Evolutionary conservation across 2,329 filamentous ascomycete genomes (phyloP).

Genomic region (Colletotrichum kahawae): DNA sequence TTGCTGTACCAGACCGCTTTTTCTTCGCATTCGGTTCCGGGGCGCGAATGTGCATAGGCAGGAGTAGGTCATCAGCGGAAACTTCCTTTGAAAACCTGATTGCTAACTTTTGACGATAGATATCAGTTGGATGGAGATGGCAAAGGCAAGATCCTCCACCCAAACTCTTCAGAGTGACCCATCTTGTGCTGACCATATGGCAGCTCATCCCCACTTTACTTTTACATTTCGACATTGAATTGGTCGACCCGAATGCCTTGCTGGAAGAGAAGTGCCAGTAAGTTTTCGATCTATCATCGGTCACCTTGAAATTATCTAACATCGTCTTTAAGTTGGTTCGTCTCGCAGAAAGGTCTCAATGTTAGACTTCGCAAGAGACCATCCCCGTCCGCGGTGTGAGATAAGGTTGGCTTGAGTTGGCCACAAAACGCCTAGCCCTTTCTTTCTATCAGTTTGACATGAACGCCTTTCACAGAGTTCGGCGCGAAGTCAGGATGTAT

Average conservation of each 20-base stretch:
- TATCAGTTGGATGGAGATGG: slow-evolving; percentile 20
- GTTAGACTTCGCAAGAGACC: not conserved
- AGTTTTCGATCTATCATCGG: not conserved
- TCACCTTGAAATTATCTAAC: not conserved
- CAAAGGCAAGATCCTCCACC: not conserved
- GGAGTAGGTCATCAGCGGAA: not conserved
- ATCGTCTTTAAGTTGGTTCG: not conserved
- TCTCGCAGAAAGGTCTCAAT: not conserved
- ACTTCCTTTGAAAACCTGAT: not conserved
- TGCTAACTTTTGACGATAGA: not conserved
- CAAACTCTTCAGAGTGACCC: rapidly evolving
- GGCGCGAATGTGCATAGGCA: not conserved
- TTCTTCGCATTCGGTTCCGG: slow-evolving; percentile 5
- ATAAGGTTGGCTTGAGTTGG: not conserved
- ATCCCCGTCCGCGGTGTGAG: not conserved
- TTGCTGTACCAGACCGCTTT: not conserved
- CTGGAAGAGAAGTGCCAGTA: not conserved
- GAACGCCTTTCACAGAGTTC: not conserved
- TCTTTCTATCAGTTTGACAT: not conserved
- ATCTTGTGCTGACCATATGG: not conserved
- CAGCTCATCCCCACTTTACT: slow-evolving; percentile 2
- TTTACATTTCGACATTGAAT: slow-evolving; percentile 3
- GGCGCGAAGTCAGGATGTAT: not conserved
- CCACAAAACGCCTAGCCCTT: not conserved
- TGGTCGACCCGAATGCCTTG: not conserved